Evolutionary conservation across 2,329 filamentous ascomycete genomes (phyloP).

Genomic region (Cadophora gregata): DNA sequence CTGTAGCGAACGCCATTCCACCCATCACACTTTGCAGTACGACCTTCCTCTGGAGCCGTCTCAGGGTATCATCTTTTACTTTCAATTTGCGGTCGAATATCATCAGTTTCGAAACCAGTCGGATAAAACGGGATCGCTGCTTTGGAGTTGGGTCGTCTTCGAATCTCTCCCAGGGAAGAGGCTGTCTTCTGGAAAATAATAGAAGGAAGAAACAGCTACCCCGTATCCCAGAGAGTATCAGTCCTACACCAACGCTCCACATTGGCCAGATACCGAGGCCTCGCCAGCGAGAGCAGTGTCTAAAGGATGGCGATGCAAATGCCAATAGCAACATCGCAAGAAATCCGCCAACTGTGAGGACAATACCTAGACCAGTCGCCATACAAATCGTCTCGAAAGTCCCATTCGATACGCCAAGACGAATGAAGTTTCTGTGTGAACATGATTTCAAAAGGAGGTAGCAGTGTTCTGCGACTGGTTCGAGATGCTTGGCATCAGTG

Average conservation of each 20-base stretch:
- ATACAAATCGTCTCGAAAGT: slow-evolving; percentile 56
- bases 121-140: slow-evolving; percentile 38
- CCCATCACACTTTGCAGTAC: slow-evolving; percentile 64
- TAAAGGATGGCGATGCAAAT: slow-evolving; percentile 47
- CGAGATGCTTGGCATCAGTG: slow-evolving; percentile 48
- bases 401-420: slow-evolving; percentile 59
- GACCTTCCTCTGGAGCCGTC: slow-evolving; percentile 53
- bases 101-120: slow-evolving; percentile 49
- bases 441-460: slow-evolving; percentile 54
- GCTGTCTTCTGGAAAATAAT: slow-evolving; percentile 53
- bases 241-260: slow-evolving; percentile 52
- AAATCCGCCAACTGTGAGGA: slow-evolving; percentile 49
- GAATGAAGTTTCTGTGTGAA: slow-evolving; percentile 57
- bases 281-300: slow-evolving; percentile 49
- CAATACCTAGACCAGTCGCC: slow-evolving; percentile 51
- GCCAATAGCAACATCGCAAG: slow-evolving; percentile 50
- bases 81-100: slow-evolving; percentile 54
- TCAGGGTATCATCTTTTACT: slow-evolving; percentile 52
- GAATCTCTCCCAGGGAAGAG: slow-evolving; percentile 55
- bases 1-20: slow-evolving; percentile 72
- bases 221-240: slow-evolving; percentile 52
- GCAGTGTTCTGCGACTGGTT: slow-evolving; percentile 53
- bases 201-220: slow-evolving; percentile 56
- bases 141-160: slow-evolving; percentile 45
- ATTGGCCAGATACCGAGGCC: slow-evolving; percentile 52